Percentiles rank a stretch among this genome's conserved stretches.
Conservation (phyloP, 225 moss, liverwort and hornwort genomes). For the Asterella californica region DNA sequence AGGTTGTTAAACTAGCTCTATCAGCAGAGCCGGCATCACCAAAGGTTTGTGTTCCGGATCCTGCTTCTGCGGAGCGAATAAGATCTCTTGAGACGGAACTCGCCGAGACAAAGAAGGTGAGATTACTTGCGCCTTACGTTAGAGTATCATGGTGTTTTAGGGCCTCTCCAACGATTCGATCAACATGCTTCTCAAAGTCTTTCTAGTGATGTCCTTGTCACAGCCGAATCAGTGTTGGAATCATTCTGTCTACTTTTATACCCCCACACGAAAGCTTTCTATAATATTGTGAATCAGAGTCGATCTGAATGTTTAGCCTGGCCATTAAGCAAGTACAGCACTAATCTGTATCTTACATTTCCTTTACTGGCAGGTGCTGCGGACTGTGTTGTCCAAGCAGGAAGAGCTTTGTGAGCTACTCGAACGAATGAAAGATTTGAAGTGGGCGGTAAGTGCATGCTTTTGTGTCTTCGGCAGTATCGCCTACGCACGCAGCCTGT, state of each 20-base stretch:
- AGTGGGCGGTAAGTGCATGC: slow-evolving; percentile 52
- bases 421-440: slow-evolving; percentile 62
- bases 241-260: not conserved
- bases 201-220: not conserved
- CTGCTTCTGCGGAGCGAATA: slow-evolving; percentile 49
- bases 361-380: slow-evolving; percentile 50
- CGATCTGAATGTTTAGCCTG: not conserved
- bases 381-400: slow-evolving; percentile 63
- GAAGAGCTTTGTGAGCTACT: slow-evolving; percentile 54
- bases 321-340: not conserved
- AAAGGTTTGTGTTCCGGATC: slow-evolving; percentile 16
- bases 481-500: not conserved
- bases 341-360: not conserved
- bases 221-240: not conserved
- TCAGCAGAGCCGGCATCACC: slow-evolving; percentile 17
- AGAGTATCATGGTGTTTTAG: not conserved
- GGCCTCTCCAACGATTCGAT: not conserved
- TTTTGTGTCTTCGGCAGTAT: not conserved
- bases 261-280: too few species aligned
- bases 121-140: not conserved
- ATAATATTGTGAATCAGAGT: too few species aligned
- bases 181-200: not conserved
- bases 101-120: slow-evolving; percentile 76
- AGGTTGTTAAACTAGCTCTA: slow-evolving; percentile 34
- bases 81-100: slow-evolving; percentile 69